phyloP scores from a whole-genome alignment of 176 grass and related monocot genomes.

The Puya raimondii region DNA sequence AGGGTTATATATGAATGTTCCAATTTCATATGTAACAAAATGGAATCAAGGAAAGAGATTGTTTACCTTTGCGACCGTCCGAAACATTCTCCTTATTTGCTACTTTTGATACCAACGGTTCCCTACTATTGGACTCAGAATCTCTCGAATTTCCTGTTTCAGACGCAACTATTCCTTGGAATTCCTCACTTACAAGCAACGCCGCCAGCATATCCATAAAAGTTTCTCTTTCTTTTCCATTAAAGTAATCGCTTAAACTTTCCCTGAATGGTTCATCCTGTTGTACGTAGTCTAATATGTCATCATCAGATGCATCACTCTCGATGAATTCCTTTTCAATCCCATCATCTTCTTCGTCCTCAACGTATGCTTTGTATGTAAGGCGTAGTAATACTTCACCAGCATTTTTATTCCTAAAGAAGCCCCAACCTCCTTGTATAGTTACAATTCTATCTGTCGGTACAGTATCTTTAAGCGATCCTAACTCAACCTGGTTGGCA shows the following conservation, averaged over 20 bases:
- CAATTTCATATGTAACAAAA: background rate
- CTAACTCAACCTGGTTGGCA: constrained; percentile 65
- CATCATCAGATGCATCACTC: constrained; percentile 51
- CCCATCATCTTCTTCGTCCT: constrained; percentile 78
- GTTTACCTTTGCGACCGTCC: constrained; percentile 38
- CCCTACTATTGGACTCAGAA: constrained; percentile 17
- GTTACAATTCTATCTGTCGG: constrained; percentile 75
- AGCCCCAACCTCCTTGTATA: constrained; percentile 54
- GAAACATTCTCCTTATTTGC: constrained; percentile 20
- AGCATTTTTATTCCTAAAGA: constrained; percentile 43
- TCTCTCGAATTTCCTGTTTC: constrained; percentile 39
- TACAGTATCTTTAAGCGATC: constrained; percentile 85
- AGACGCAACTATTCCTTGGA: constrained; percentile 85
- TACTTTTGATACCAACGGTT: constrained; percentile 1
- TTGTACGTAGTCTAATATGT: constrained; percentile 42
- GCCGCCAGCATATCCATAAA: constrained; percentile 92
- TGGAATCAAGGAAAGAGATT: background rate
- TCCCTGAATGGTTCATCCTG: constrained; percentile 10
- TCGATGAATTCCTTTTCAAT: constrained; percentile 24
- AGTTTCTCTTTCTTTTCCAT: constrained; percentile 61
- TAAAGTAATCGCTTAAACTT: constrained; percentile 17
- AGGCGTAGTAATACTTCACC: constrained; percentile 81
- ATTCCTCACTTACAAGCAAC: constrained; percentile 93
- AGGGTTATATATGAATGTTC: too few species aligned
- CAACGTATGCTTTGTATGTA: constrained; percentile 90